A percentile compares a stretch with the other conserved stretches of the same genome.
These are phyloP conservation scores for Gaultheria prostrata DNA, from an alignment of 148 eudicot genomes.

Conservation along the genomic window DNA sequence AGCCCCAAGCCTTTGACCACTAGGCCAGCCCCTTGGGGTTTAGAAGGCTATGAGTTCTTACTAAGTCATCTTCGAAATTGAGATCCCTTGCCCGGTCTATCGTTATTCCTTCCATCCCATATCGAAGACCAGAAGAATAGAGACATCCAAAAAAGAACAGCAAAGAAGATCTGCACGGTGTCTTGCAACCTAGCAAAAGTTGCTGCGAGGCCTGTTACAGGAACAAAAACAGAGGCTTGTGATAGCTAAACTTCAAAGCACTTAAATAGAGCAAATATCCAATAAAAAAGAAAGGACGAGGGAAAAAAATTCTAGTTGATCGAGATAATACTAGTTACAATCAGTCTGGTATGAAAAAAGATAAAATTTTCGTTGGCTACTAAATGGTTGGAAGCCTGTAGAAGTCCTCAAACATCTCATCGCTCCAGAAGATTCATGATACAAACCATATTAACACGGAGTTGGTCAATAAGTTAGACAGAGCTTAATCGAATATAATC, in stretches of 20 bases:
- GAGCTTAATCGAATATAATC: no score
- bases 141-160: constrained; percentile 89
- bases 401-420: background rate
- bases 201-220: constrained; percentile 41
- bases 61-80: constrained; percentile 51
- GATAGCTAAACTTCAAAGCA: constrained; percentile 3
- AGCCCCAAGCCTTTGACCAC: no score
- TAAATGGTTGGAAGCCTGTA: background rate
- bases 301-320: background rate
- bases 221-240: constrained; percentile 2
- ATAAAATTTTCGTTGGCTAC: background rate
- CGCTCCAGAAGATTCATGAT: background rate
- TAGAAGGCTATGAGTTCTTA: constrained; percentile 19
- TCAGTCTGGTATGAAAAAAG: background rate
- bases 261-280: background rate
- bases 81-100: constrained; percentile 47
- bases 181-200: constrained; percentile 53
- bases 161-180: constrained; percentile 59
- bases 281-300: background rate
- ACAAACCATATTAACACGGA: no score
- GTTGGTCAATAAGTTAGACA: no score
- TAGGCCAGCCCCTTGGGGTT: no score
- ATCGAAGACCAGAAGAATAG: constrained; percentile 86
- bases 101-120: constrained; percentile 65
- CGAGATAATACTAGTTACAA: background rate